Percentiles rank a stretch among this genome's conserved stretches.
Conservation (phyloP, 352 stramenopile species). For the Phytophthora ramorum region DNA sequence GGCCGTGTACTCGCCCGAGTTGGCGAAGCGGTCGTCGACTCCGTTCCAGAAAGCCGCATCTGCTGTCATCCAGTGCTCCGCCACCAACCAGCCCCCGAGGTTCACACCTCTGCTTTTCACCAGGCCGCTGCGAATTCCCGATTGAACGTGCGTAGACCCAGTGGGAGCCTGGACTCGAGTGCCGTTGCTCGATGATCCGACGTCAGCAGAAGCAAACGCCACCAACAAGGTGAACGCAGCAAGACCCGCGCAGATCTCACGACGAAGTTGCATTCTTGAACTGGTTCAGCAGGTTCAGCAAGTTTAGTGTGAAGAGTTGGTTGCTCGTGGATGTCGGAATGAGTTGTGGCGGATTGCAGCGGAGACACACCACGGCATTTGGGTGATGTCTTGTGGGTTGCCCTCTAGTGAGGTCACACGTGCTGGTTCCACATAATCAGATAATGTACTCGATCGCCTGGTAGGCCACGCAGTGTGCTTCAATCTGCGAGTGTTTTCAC, state of each 20-base stretch:
- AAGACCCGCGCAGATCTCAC: neutral
- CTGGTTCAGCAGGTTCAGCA: neutral
- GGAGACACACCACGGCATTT: neutral
- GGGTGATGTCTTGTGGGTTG: neutral
- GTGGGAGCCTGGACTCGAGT: neutral
- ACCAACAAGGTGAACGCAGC: neutral
- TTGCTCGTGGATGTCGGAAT: constrained; percentile 10
- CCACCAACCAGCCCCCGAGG: constrained; percentile 84
- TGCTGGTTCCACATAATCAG: constrained; percentile 1
- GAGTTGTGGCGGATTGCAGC: neutral
- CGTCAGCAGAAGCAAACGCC: constrained; percentile 2
- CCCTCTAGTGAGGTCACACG: neutral
- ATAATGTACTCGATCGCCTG: neutral
- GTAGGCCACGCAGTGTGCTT: neutral
- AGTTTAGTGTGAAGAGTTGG: neutral
- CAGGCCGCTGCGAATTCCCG: constrained; percentile 39
- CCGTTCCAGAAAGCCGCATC: constrained; percentile 62
- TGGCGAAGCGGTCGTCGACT: constrained; percentile 42
- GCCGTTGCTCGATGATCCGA: constrained; percentile 9
- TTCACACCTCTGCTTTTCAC: constrained; percentile 75
- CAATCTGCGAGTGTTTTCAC: neutral
- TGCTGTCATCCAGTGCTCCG: constrained; percentile 84
- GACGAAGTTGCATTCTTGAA: constrained; percentile 14
- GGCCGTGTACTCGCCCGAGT: constrained; percentile 68
- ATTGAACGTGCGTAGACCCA: constrained; percentile 33